Evolutionary conservation across 257 asterid genomes (phyloP).

Genomic region (Solanum habrochaites): DNA sequence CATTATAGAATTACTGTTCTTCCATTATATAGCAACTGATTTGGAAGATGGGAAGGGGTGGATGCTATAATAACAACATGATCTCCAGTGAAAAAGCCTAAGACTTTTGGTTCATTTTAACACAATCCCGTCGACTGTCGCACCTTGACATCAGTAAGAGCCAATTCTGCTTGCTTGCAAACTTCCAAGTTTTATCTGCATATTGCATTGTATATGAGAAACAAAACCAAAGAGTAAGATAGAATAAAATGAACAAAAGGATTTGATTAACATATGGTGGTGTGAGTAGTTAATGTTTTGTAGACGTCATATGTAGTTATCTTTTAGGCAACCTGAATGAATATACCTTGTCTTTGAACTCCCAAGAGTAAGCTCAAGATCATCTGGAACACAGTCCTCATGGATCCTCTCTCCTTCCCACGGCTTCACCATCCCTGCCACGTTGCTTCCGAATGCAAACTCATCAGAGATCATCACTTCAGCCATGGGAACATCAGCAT

Average conservation of each 20-base stretch:
- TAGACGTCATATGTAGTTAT: not conserved
- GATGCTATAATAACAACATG: not conserved
- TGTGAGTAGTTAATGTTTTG: not conserved
- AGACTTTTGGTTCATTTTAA: not conserved
- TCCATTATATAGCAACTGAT: not conserved
- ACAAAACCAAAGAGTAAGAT: not conserved
- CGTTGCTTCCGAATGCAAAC: constrained; percentile 36
- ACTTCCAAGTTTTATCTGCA: not conserved
- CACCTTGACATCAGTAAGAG: not conserved
- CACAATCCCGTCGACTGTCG: not conserved
- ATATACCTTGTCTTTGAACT: constrained; percentile 34
- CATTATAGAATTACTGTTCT: not conserved
- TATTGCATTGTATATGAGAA: not conserved
- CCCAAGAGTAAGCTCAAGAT: constrained; percentile 49
- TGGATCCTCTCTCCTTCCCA: constrained; percentile 60
- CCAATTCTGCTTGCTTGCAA: not conserved
- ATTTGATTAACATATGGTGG: not conserved
- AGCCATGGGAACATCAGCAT: constrained; percentile 53
- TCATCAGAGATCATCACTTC: constrained; percentile 27
- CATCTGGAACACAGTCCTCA: constrained; percentile 36
- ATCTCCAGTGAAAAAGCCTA: not conserved
- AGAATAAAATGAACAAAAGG: not conserved
- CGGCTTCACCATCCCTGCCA: constrained; percentile 32
- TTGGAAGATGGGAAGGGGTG: not conserved
- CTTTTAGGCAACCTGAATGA: not conserved